Evolutionary conservation across 352 stramenopile genomes (phyloP), one percentile per base, ranked within the genome.

Genomic region (Achlya hypogyna): DNA sequence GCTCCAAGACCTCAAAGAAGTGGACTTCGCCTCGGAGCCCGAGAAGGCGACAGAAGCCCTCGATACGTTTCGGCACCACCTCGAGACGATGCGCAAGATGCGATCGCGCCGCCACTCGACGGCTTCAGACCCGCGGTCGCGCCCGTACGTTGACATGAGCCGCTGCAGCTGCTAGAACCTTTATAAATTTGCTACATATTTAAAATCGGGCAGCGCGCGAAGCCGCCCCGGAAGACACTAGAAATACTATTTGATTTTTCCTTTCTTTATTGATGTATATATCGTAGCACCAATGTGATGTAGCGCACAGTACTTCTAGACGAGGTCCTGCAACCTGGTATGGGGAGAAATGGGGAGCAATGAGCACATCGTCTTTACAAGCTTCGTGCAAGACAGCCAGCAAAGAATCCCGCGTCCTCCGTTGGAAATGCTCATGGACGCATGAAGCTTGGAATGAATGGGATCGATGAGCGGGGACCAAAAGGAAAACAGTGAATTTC

Each of bases 171-270:
- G 49, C 31, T 56, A 56, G 25, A 27, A 56, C 49, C 25, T 2
- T 12, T 56, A 56, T 56, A 10, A 56, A 49, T 49, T 56, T n/a
- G 31, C 16, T 56, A 12, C 12, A 56, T 56, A 56, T 22, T 49
- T n/a, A n/a, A n/a, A n/a, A n/a, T n/a, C n/a, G n/a, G n/a, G n/a
- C n/a, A n/a, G n/a, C n/a, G n/a, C n/a, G n/a, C n/a, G n/a, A n/a
- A n/a, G n/a, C n/a, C n/a, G n/a, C n/a, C n/a, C n/a, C n/a, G n/a
- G 38, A 45, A 45, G 38, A 45, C 38, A 45, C 38, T 10, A 9
- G 1, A 18, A 45, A 45, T 10, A 18, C 12, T n/a, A n/a, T n/a
- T n/a, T n/a, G n/a, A n/a, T n/a, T n/a, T n/a, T n/a, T n/a, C n/a
- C n/a, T n/a, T n/a, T n/a, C n/a, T n/a, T n/a, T n/a, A n/a, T n/a